Conservation (phyloP, 495 filamentous ascomycete species). For the Penicillium argentinense region DNA sequence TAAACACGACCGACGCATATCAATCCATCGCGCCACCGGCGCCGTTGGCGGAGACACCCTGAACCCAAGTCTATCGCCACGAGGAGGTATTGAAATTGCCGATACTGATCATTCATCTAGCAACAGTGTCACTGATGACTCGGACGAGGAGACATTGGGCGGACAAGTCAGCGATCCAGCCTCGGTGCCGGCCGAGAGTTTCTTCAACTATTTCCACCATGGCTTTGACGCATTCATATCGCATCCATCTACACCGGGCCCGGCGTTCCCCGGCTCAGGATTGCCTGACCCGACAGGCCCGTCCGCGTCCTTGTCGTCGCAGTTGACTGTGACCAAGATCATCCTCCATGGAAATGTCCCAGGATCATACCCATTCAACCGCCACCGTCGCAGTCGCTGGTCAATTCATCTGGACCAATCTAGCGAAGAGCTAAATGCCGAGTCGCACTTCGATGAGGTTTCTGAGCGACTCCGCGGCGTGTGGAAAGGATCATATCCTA, state of each 20-base stretch:
- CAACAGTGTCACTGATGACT: constrained; percentile 75
- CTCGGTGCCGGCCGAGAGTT: constrained; percentile 65
- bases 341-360: constrained; percentile 92
- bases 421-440: constrained; percentile 58
- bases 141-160: constrained; percentile 58
- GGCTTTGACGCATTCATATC: constrained; percentile 95
- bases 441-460: constrained; percentile 71
- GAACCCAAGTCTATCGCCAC: constrained; percentile 41
- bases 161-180: constrained; percentile 34
- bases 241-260: constrained; percentile 64
- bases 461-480: constrained; percentile 65
- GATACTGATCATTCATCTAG: constrained; percentile 84
- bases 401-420: constrained; percentile 57
- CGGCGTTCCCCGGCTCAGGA: constrained; percentile 55
- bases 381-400: constrained; percentile 89
- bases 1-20: constrained; percentile 87
- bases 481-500: constrained; percentile 67
- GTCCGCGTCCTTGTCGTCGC: constrained; percentile 50
- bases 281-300: constrained; percentile 30
- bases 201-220: constrained; percentile 95
- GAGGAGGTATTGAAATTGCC: constrained; percentile 41
- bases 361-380: constrained; percentile 94
- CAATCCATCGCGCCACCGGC: constrained; percentile 65
- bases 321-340: constrained; percentile 82
- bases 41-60: constrained; percentile 43